Evolutionary conservation across 345 rosid genomes (phyloP).

Genomic region (Gossypium australe): DNA sequence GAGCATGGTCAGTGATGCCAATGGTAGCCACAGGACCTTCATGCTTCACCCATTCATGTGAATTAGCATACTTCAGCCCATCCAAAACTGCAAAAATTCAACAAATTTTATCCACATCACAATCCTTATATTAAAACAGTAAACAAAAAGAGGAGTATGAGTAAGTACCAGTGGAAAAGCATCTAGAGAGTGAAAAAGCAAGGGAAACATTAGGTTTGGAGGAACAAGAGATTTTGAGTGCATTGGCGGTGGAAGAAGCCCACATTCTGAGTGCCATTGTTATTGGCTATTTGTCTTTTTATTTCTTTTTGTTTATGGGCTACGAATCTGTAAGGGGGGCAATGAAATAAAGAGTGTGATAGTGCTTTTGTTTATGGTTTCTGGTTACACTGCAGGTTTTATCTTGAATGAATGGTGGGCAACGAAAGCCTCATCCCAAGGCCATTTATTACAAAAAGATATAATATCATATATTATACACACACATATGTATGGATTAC

Average conservation of each 20-base stretch:
- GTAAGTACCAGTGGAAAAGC: constrained; percentile 67
- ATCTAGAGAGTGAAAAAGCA: constrained; percentile 59
- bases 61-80: constrained; percentile 82
- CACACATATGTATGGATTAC: too few relatives aligned
- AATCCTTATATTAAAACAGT: neutral
- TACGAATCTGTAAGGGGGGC: constrained; percentile 5
- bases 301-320: constrained; percentile 7
- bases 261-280: constrained; percentile 85
- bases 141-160: neutral
- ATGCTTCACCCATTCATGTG: constrained; percentile 98
- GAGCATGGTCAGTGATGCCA: constrained; percentile 98
- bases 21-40: constrained; percentile 79
- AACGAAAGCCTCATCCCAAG: constrained; percentile 64
- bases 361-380: neutral
- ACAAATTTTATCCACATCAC: neutral
- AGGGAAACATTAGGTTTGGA: constrained; percentile 42
- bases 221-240: constrained; percentile 58
- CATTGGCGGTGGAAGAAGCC: constrained; percentile 95
- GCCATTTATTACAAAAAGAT: neutral
- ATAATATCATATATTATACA: neutral
- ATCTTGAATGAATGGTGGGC: constrained; percentile 76
- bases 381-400: constrained; percentile 19
- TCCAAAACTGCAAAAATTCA: constrained; percentile 56
- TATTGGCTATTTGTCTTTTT: neutral
- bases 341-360: constrained; percentile 9